Conservation (phyloP, 2,329 filamentous ascomycete species). For the Tolypocladium cylindrosporum region DNA sequence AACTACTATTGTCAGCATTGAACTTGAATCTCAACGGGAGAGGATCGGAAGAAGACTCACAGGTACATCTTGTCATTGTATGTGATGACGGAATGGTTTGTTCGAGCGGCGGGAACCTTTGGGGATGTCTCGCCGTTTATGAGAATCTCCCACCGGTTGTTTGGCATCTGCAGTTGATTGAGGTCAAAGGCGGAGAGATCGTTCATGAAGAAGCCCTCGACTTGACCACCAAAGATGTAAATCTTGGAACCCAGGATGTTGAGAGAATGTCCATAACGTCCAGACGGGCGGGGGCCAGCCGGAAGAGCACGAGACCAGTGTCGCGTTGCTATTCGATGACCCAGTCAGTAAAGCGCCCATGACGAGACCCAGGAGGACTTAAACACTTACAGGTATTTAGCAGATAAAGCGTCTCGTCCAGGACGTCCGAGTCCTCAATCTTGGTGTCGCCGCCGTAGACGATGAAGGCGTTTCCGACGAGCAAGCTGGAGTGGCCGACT, state of each 20-base stretch:
- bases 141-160: constrained; percentile 92
- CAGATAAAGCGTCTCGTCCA: constrained; percentile 93
- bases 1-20: constrained; percentile 39
- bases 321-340: constrained; percentile 60
- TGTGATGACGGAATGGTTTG: constrained; percentile 87
- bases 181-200: constrained; percentile 91
- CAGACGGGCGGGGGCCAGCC: constrained; percentile 73
- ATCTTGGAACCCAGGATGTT: constrained; percentile 97
- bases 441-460: constrained; percentile 98
- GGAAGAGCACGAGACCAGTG: constrained; percentile 96
- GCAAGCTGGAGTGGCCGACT: constrained; percentile 85
- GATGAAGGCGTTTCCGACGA: constrained; percentile 97
- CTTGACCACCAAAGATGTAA: constrained; percentile 94
- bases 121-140: constrained; percentile 49
- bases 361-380: neutral
- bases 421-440: constrained; percentile 78
- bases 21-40: neutral
- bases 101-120: constrained; percentile 71
- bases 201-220: constrained; percentile 97
- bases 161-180: constrained; percentile 83
- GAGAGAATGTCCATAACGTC: constrained; percentile 89
- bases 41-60: constrained; percentile 39
- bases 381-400: constrained; percentile 82
- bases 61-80: constrained; percentile 91
- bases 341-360: constrained; percentile 8